phyloP scores from a whole-genome alignment of 2,329 filamentous ascomycete genomes.

The Penicillium crustosum region DNA sequence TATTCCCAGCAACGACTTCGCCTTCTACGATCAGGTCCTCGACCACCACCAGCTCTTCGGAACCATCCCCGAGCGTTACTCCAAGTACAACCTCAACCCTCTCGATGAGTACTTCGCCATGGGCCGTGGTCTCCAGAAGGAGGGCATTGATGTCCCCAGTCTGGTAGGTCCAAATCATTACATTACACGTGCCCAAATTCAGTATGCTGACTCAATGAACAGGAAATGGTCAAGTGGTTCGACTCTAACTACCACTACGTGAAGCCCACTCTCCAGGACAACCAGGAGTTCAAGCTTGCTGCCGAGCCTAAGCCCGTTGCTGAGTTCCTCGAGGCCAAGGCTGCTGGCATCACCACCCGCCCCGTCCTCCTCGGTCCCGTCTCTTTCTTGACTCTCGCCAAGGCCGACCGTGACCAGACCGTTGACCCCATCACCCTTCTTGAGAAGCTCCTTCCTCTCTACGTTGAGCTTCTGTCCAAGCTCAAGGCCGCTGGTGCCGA shows the following conservation, averaged over 20 bases:
- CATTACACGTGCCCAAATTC: not conserved
- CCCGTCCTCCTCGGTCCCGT: constrained; percentile 95
- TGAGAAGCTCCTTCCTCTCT: constrained; percentile 89
- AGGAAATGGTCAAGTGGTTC: constrained; percentile 99
- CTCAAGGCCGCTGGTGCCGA: constrained; percentile 96
- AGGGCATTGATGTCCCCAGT: constrained; percentile 78
- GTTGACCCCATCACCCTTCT: constrained; percentile 93
- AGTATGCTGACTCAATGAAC: constrained; percentile 7
- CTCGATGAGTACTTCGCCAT: constrained; percentile 99
- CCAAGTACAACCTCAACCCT: constrained; percentile 78
- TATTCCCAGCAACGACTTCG: constrained; percentile 99
- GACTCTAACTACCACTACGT: constrained; percentile 99
- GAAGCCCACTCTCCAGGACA: constrained; percentile 96
- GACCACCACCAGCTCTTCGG: constrained; percentile 42
- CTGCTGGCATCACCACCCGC: constrained; percentile 86
- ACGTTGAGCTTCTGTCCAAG: constrained; percentile 87
- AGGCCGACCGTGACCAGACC: constrained; percentile 93
- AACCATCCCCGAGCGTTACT: constrained; percentile 92
- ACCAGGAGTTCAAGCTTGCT: constrained; percentile 90
- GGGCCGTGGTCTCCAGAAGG: constrained; percentile 94
- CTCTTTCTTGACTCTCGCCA: constrained; percentile 95
- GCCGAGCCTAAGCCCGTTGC: constrained; percentile 87
- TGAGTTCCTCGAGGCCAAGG: constrained; percentile 97
- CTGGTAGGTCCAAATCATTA: constrained; percentile 54
- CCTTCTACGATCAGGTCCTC: constrained; percentile 64